phyloP scores from a whole-genome alignment of 345 rosid genomes.

The Brassica juncea region DNA sequence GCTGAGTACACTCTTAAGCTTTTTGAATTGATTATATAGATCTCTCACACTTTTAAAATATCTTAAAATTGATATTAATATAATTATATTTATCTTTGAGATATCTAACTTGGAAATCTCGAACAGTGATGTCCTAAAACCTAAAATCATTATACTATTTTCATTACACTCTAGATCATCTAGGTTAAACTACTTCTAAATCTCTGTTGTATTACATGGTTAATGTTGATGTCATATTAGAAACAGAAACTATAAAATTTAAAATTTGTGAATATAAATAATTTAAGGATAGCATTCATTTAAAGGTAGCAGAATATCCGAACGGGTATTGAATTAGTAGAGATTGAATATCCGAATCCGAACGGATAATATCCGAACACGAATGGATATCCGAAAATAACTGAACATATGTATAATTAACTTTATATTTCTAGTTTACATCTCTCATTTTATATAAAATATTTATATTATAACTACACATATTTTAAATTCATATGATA shows the following conservation, averaged over 20 bases:
- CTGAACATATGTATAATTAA: too few relatives aligned
- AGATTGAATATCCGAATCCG: too few relatives aligned
- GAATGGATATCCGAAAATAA: too few relatives aligned
- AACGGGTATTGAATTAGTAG: too few relatives aligned
- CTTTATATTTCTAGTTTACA: too few relatives aligned
- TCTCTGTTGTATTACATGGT: neutral
- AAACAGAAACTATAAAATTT: neutral
- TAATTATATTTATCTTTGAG: neutral
- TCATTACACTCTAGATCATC: neutral
- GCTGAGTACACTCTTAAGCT: neutral
- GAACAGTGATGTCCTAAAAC: neutral
- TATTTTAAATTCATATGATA: too few relatives aligned
- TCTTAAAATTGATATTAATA: neutral
- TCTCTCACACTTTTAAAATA: neutral
- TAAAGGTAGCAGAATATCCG: neutral
- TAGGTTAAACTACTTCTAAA: neutral
- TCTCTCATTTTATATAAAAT: too few relatives aligned
- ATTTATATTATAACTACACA: too few relatives aligned
- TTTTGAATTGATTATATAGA: neutral
- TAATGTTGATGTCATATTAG: neutral
- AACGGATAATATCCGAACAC: too few relatives aligned
- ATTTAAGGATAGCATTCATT: neutral
- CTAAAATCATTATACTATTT: constrained; percentile 5
- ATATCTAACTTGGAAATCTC: neutral
- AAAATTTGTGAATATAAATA: neutral